Conservation (phyloP, 352 stramenopile species). For the Globisporangium cylindrosporum region DNA sequence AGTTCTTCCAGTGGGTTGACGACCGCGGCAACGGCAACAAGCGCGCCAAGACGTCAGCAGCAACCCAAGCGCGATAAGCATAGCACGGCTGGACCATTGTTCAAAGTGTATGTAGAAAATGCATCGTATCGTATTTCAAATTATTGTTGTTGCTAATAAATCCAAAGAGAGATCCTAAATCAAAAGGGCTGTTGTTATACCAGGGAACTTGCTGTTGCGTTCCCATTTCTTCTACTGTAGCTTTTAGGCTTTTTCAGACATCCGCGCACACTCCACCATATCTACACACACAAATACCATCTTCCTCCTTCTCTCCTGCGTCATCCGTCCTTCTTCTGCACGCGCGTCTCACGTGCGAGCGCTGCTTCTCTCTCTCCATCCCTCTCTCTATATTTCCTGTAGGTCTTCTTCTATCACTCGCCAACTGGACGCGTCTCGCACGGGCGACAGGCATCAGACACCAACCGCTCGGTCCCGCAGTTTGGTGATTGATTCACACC, state of each 20-base stretch:
- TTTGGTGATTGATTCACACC: no score
- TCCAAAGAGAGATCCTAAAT: background rate
- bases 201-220: background rate
- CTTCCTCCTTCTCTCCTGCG: background rate
- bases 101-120: background rate
- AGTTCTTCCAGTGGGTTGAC: slow-evolving; percentile 85
- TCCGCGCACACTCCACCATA: background rate
- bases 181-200: slow-evolving; percentile 1
- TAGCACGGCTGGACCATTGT: background rate
- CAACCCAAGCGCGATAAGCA: background rate
- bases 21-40: slow-evolving; percentile 25
- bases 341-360: background rate
- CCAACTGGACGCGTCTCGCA: background rate
- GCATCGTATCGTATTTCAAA: background rate
- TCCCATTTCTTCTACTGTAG: slow-evolving; percentile 3
- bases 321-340: background rate
- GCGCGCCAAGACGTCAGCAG: slow-evolving; percentile 1
- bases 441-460: background rate
- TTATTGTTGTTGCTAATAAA: background rate
- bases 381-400: background rate
- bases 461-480: background rate
- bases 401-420: background rate
- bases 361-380: background rate
- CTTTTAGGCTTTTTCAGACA: background rate
- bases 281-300: background rate